Evolutionary conservation across 73 alveolate genomes (phyloP).

Genomic region (Paramecium biaurelia): DNA sequence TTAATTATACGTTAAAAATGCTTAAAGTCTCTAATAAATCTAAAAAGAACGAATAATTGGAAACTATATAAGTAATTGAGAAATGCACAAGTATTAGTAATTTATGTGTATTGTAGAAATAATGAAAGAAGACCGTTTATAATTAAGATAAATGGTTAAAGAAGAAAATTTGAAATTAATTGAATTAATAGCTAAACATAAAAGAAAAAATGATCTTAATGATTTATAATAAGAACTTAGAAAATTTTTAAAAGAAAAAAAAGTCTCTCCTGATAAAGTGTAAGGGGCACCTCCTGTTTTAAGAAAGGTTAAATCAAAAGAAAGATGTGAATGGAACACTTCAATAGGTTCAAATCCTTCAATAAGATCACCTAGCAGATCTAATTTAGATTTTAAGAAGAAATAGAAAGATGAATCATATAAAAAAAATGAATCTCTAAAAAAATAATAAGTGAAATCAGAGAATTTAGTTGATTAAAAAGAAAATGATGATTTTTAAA

Average conservation of each 20-base stretch:
- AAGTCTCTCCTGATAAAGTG: background rate
- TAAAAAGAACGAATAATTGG: constrained; percentile 11
- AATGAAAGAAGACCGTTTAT: background rate
- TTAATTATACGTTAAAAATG: background rate
- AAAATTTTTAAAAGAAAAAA: background rate
- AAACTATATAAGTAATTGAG: background rate
- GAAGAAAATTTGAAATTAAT: background rate
- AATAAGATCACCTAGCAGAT: background rate
- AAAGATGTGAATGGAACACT: background rate
- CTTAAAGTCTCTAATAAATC: background rate
- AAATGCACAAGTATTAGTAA: constrained; percentile 30
- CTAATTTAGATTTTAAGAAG: constrained; percentile 8
- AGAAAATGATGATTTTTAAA: background rate
- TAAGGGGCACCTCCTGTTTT: background rate
- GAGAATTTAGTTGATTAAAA: background rate
- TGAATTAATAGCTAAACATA: constrained; percentile 9
- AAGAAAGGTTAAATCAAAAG: constrained; percentile 39
- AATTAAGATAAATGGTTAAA: background rate
- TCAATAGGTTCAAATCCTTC: background rate
- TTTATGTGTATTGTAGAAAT: background rate
- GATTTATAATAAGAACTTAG: background rate
- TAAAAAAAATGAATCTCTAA: background rate
- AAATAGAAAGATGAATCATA: background rate
- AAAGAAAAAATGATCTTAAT: background rate
- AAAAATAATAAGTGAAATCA: background rate